A percentile compares a stretch with the other conserved stretches of the same genome.
Evolutionary conservation across 2,329 filamentous ascomycete species (phyloP).

Genomic region (Phaeosphaeriaceae sp.): DNA sequence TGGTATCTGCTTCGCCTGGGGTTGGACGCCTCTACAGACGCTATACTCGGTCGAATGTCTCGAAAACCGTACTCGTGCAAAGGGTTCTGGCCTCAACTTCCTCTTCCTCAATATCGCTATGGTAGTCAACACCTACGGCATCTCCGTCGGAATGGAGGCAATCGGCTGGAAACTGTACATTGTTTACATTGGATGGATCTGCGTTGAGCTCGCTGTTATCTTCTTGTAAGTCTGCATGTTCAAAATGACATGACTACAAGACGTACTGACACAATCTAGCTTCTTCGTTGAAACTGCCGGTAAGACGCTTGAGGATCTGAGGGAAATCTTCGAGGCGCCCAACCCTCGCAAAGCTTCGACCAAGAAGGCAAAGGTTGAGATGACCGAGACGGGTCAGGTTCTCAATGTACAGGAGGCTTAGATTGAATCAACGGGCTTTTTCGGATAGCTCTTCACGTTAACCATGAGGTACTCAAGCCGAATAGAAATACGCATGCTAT

Average conservation of each 20-base stretch:
- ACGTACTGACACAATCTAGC: slow-evolving; percentile 10
- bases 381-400: slow-evolving; percentile 33
- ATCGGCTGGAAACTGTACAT: slow-evolving; percentile 43
- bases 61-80: slow-evolving; percentile 50
- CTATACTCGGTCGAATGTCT: slow-evolving; percentile 51
- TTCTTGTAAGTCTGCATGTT: slow-evolving; percentile 16
- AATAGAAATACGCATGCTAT: too few species aligned
- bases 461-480: background rate
- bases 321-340: slow-evolving; percentile 40
- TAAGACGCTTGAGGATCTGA: slow-evolving; percentile 43
- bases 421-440: background rate
- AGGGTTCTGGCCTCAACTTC: slow-evolving; percentile 45
- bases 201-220: slow-evolving; percentile 37
- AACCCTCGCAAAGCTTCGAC: slow-evolving; percentile 36
- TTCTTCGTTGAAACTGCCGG: slow-evolving; percentile 46
- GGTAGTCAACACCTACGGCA: slow-evolving; percentile 45
- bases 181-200: slow-evolving; percentile 43
- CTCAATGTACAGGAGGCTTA: slow-evolving; percentile 25
- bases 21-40: slow-evolving; percentile 51
- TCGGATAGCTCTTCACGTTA: background rate
- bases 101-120: slow-evolving; percentile 44
- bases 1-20: slow-evolving; percentile 51
- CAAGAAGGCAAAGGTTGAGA: slow-evolving; percentile 33
- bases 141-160: slow-evolving; percentile 41
- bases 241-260: slow-evolving; percentile 2